Evolutionary conservation across 495 filamentous ascomycete species (phyloP).

Genomic region (Penicillium lagena): DNA sequence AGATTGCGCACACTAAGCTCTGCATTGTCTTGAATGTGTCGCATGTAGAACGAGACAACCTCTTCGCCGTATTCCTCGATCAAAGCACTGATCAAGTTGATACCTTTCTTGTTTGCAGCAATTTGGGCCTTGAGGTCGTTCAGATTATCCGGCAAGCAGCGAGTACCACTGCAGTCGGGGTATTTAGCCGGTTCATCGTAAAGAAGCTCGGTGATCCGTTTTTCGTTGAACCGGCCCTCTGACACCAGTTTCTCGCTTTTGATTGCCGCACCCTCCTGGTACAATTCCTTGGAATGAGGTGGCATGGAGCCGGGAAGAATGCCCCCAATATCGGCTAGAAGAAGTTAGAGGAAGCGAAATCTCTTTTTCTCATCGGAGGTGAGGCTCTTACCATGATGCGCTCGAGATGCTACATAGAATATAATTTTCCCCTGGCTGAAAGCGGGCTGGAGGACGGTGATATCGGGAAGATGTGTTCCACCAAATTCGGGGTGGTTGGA

Average conservation of each 20-base stretch:
- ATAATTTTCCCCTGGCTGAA: conserved; percentile 66
- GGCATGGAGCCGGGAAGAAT: conserved; percentile 95
- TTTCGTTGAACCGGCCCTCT: conserved; percentile 82
- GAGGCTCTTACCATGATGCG: conserved; percentile 70
- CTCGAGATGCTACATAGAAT: conserved; percentile 86
- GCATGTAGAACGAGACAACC: conserved; percentile 90
- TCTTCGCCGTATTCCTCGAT: conserved; percentile 88
- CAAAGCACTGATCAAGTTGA: conserved; percentile 73
- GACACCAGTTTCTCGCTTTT: conserved; percentile 90
- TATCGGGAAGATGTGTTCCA: conserved; percentile 82
- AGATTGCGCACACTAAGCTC: conserved; percentile 74
- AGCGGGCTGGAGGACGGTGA: conserved; percentile 81
- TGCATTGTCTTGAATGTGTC: conserved; percentile 85
- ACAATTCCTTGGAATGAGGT: conserved; percentile 84
- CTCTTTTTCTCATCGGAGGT: not conserved
- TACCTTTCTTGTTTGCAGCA: conserved; percentile 92
- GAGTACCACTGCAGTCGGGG: conserved; percentile 80
- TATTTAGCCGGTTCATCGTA: conserved; percentile 76
- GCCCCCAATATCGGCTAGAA: conserved; percentile 80
- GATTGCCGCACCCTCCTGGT: conserved; percentile 86
- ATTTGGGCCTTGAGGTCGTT: conserved; percentile 94
- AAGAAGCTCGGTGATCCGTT: conserved; percentile 75
- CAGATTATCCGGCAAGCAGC: conserved; percentile 85
- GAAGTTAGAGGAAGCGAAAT: conserved; percentile 60
- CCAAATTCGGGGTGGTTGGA: conserved; percentile 93